These are phyloP conservation scores for Vicia sativa DNA, from an alignment of 306 rosid species.

Conservation along the genomic window DNA sequence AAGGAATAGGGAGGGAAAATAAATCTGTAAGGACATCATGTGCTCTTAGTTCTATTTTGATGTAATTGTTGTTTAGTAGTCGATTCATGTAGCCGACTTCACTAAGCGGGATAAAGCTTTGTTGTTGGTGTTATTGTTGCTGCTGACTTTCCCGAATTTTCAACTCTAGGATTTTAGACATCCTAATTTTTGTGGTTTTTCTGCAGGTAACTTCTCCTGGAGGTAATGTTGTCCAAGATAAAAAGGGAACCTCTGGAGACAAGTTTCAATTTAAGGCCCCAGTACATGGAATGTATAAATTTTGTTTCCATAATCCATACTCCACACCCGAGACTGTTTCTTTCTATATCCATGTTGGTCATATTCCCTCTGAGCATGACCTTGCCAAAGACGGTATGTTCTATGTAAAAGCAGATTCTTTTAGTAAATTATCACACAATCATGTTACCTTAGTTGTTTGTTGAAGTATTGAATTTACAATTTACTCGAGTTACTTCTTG, in stretches of 20 bases:
- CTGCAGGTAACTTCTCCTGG: slow-evolving; percentile 85
- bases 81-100: no score
- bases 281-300: slow-evolving; percentile 85
- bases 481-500: slow-evolving; percentile 1
- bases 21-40: neutral
- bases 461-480: slow-evolving; percentile 9
- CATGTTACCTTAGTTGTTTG: slow-evolving; percentile 1
- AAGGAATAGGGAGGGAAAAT: neutral
- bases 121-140: no score
- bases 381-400: slow-evolving; percentile 92
- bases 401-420: slow-evolving; percentile 26
- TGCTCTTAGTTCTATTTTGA: neutral
- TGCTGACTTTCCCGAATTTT: neutral
- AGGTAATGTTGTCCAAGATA: slow-evolving; percentile 64
- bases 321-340: slow-evolving; percentile 98
- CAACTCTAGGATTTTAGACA: slow-evolving; percentile 25
- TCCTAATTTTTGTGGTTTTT: slow-evolving; percentile 38
- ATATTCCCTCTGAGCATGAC: slow-evolving; percentile 89
- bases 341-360: slow-evolving; percentile 95
- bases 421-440: slow-evolving; percentile 13
- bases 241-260: slow-evolving; percentile 91
- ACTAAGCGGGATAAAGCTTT: neutral
- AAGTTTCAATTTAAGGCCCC: slow-evolving; percentile 93
- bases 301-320: slow-evolving; percentile 93
- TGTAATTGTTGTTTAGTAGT: neutral